phyloP scores from a whole-genome alignment of 306 rosid genomes.

The Trichosanthes cucumerina region DNA sequence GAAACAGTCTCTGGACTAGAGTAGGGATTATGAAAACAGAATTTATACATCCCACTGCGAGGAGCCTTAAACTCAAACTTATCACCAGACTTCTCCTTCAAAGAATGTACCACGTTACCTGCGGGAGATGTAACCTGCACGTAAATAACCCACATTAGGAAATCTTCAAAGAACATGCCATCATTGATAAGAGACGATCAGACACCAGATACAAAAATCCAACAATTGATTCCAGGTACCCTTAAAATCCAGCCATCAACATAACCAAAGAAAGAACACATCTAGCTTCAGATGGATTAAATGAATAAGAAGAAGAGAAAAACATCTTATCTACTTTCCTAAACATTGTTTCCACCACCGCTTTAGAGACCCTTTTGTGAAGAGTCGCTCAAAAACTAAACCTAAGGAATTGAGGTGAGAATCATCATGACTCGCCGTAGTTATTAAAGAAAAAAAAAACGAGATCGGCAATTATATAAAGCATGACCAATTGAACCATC shows the following conservation, averaged over 20 bases:
- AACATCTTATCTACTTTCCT: not conserved
- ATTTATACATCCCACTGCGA: constrained; percentile 78
- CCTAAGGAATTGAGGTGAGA: not conserved
- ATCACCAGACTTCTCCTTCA: constrained; percentile 87
- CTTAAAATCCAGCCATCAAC: not conserved
- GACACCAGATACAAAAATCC: not conserved
- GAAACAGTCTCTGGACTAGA: constrained; percentile 98
- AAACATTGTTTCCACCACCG: not conserved
- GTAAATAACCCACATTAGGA: constrained; percentile 19
- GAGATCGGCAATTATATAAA: not conserved
- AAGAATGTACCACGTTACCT: constrained; percentile 50
- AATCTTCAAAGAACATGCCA: not conserved
- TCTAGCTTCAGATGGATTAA: not conserved
- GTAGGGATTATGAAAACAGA: constrained; percentile 90
- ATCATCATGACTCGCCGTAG: not conserved
- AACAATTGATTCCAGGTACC: not conserved
- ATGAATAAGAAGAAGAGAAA: not conserved
- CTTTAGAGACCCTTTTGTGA: not conserved
- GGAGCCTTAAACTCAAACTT: constrained; percentile 90
- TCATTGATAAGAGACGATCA: not conserved
- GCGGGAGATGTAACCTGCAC: constrained; percentile 74
- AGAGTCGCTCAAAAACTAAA: not conserved
- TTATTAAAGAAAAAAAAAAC: not conserved
- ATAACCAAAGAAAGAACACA: not conserved
- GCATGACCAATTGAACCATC: not conserved